These are phyloP conservation scores for Diphasiastrum complanatum DNA, from an alignment of 83 land plant species.

Conservation along the genomic window DNA sequence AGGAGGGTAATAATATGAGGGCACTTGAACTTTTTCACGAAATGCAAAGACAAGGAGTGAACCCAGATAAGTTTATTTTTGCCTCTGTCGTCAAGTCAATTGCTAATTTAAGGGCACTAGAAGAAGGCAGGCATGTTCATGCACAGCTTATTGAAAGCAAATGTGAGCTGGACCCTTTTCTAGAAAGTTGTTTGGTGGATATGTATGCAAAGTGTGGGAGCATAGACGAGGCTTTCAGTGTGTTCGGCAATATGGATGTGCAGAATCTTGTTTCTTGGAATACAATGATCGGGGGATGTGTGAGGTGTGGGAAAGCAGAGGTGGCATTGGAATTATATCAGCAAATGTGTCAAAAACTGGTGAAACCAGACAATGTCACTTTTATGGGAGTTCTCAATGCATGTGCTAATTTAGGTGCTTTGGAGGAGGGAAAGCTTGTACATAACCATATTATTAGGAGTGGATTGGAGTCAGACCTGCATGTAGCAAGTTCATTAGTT, in stretches of 20 bases:
- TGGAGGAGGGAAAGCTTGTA: background rate
- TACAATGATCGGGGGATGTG: conserved; percentile 5
- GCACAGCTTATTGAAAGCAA: background rate
- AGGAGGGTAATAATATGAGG: background rate
- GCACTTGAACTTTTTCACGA: conserved; percentile 1
- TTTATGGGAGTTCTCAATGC: conserved; percentile 9
- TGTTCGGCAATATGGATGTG: background rate
- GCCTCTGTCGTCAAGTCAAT: conserved; percentile 3
- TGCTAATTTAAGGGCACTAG: background rate
- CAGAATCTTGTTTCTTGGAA: background rate
- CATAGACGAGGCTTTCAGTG: background rate
- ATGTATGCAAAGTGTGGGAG: conserved; percentile 12
- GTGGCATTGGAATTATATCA: background rate
- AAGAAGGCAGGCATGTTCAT: background rate
- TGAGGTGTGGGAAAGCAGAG: background rate
- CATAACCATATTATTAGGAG: background rate
- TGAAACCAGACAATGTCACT: conserved; percentile 2
- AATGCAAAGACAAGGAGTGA: background rate
- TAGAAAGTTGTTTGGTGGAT: conserved; percentile 1
- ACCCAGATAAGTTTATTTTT: background rate
- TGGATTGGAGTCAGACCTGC: background rate
- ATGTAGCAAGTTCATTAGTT: conserved; percentile 2
- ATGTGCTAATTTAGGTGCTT: background rate
- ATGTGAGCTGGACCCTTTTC: background rate
- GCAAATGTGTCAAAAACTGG: background rate